Evolutionary conservation across 768 basidiomycete species (phyloP).

Genomic region (Fomitopsis serialis): DNA sequence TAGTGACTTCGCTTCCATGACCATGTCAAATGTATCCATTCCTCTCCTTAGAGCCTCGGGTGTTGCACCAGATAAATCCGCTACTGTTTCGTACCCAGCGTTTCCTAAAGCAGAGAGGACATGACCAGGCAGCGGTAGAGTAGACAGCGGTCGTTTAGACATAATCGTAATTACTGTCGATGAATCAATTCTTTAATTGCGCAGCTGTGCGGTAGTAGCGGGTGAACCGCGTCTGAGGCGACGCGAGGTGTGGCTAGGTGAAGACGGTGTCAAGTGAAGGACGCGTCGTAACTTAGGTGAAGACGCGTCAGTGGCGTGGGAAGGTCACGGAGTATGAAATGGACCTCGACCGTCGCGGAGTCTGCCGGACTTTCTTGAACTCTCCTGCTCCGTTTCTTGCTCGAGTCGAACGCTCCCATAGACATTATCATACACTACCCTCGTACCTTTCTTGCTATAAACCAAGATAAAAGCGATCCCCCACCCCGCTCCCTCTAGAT

Average conservation of each 20-base stretch:
- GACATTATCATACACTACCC: conserved; percentile 10
- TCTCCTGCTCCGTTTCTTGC: conserved; percentile 2
- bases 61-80: conserved; percentile 42
- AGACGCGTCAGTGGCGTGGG: conserved; percentile 19
- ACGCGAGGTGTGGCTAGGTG: neutral
- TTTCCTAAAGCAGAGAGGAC: conserved; percentile 41
- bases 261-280: neutral
- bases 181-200: no score
- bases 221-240: no score
- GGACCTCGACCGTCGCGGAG: conserved; percentile 5
- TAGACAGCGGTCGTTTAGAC: conserved; percentile 39
- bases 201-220: neutral
- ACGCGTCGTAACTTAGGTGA: neutral
- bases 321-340: conserved; percentile 12
- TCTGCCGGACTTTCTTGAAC: conserved; percentile 17
- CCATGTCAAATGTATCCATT: conserved; percentile 16
- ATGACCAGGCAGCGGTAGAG: conserved; percentile 40
- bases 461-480: conserved; percentile 17
- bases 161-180: neutral
- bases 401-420: neutral
- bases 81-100: conserved; percentile 53
- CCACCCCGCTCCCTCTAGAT: neutral
- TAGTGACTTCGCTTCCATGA: neutral
- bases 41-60: conserved; percentile 48
- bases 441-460: conserved; percentile 14